These are phyloP conservation scores for Ceratocystis cubensis DNA, from an alignment of 2,329 filamentous ascomycete species.

Conservation along the genomic window DNA sequence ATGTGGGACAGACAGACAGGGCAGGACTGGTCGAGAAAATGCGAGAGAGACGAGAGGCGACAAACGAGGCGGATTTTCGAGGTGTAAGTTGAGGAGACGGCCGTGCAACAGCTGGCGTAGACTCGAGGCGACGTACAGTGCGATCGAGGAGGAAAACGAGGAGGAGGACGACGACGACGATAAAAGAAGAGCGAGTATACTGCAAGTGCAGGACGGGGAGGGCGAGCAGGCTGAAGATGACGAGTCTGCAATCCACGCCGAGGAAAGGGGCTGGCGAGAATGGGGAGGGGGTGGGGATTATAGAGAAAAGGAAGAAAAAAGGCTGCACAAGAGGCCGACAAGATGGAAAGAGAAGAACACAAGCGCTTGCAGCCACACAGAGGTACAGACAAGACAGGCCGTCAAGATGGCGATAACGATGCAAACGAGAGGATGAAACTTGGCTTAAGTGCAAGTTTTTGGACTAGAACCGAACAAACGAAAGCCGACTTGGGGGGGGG, in stretches of 20 bases:
- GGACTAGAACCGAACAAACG: background rate
- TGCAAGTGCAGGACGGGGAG: background rate
- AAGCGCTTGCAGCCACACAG: background rate
- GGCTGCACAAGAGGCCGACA: background rate
- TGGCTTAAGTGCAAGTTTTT: background rate
- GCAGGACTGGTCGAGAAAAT: background rate
- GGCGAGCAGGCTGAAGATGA: background rate
- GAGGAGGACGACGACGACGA: too few relatives aligned
- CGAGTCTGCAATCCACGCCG: background rate
- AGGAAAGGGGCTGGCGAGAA: background rate
- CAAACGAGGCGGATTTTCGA: background rate
- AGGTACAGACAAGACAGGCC: background rate
- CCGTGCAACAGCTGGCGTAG: background rate
- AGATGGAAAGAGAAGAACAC: background rate
- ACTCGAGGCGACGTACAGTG: too few relatives aligned
- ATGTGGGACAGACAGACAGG: background rate
- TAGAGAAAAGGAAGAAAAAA: background rate
- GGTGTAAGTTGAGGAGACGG: background rate
- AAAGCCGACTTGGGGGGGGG: background rate
- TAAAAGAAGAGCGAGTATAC: too few relatives aligned
- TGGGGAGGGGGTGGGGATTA: background rate
- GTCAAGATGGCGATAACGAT: background rate
- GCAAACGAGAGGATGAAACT: background rate
- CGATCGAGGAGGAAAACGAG: too few relatives aligned
- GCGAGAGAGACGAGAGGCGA: background rate